Evolutionary conservation across 805 yeast species (phyloP), one percentile per base, ranked within the genome.

Genomic region (Hanseniaspora lachancei): DNA sequence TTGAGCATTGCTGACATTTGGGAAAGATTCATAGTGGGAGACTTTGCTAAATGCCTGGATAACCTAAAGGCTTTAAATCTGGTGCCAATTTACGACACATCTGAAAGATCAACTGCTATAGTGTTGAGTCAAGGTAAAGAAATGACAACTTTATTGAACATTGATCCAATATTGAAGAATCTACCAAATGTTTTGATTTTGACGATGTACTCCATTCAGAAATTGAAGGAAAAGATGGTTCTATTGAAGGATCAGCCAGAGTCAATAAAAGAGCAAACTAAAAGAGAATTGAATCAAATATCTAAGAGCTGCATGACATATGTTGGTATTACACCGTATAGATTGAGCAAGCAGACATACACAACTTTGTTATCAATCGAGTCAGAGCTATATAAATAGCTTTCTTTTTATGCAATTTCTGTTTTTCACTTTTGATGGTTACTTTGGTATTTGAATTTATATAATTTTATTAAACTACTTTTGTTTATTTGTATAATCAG

Each of bases 241-340:
- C 9, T 6, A 7, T 24, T 36, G 20, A 41, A 57, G 49, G 50
- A 56, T 60, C 43, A 55, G 20, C 57, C 68, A 20, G 62, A 61
- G 27, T 62, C 65, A 15, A 70, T 74, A 56, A 77, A 77, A 57
- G 76, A 74, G 43, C 79, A 77, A 57, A 84, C 82, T 64, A 68
- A 77, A 21, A 72, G 68, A 3, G 77, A 79, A 43, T 70, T 87
- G 63, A 74, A 74, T 51, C 76, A 76, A 59, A 74, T 84, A 60
- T 88, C 95, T 2, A 84, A 81, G 67, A 88, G 88, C 68, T 85
- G 95, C 68, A 88, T 89, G 89, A 80, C 89, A 3, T 91, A 84
- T 67, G 95, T 97, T 7, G 97, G 97, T 58, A 84, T 91, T 82
- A 83, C 89, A 39, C 95, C 87, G 70, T 89, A 86, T 69, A 82